Conservation (phyloP, 164 flowering plant genomes). For the Taxillus chinensis region DNA sequence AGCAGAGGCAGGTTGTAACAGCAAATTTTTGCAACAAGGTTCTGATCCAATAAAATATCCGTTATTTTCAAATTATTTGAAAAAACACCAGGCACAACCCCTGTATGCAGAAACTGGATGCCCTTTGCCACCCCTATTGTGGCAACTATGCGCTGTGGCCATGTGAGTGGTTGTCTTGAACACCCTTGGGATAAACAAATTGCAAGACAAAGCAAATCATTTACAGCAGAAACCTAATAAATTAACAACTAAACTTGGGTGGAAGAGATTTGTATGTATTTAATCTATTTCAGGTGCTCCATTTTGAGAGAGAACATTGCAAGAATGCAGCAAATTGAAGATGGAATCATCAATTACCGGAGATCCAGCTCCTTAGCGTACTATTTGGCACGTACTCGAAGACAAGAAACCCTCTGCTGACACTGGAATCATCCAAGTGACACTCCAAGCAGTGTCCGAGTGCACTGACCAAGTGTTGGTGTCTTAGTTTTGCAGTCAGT, state of each 20-base stretch:
- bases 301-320: no score
- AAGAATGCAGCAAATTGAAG: background rate
- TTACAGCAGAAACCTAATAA: background rate
- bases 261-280: background rate
- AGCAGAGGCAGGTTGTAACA: conserved; percentile 76
- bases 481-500: conserved; percentile 77
- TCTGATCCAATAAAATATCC: conserved; percentile 68
- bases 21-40: conserved; percentile 74
- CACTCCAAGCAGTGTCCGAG: conserved; percentile 95
- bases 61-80: conserved; percentile 67
- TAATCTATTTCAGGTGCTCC: no score
- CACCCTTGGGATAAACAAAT: conserved; percentile 26
- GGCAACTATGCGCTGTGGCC: conserved; percentile 81
- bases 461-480: conserved; percentile 79
- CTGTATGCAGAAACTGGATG: conserved; percentile 79
- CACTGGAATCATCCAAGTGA: conserved; percentile 82
- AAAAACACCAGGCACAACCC: conserved; percentile 76
- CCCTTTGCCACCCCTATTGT: conserved; percentile 84
- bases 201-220: background rate
- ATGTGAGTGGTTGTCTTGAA: conserved; percentile 36
- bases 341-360: conserved; percentile 36
- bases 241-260: background rate
- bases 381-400: conserved; percentile 84
- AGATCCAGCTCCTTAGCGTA: conserved; percentile 61
- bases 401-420: conserved; percentile 79